Base-by-base conservation (phyloP, 2,329 filamentous ascomycete species). In the Xenosphaeropsis pyriputrescens region DNA sequence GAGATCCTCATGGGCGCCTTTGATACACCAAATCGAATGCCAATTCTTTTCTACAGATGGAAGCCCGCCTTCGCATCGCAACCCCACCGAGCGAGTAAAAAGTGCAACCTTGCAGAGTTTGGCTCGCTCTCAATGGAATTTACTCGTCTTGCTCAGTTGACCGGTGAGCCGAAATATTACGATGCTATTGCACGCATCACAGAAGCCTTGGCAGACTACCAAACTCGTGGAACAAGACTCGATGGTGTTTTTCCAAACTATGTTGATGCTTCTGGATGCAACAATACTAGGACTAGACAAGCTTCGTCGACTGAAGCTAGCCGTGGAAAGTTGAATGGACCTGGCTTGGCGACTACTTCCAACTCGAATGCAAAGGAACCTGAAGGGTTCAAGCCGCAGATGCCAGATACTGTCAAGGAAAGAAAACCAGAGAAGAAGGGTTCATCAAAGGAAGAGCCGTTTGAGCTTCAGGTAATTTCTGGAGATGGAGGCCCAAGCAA, bases 11-110 rank as follows among this genome's bases (percentile, higher is more conserved):
- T 82, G 57, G 74, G 75, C 38, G 72, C 77, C 2, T 85, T 85
- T 48, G 80, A 85, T 57, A 95, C 89, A 0, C 88, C 88, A 1
- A 95, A 96, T 56, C 76, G 85, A 48, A 93, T 96, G 84, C 88
- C 89, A 2, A 61, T 85, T 5, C 69, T 85, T 5, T 86, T 79
- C 57, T 93, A 89, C 59, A 63, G 69, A 44, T 94, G 82, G 84
- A 71, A 73, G 48, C 82, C 79, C 46, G 60, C 68, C 13, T 74
- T 65, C 48, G 69, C 72, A 8, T 72, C 70, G 3, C 69, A 77
- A 45, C 72, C 76, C 6, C 79, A 76, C 47, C 67, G 70, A 17
- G 82, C 82, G 1, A 61, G 64, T 41, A 58, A 53, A 5, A 57
- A 61, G 35, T 70, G 71, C n/a, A 62, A 69, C 48, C 57, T 78